Evolutionary conservation across 2,329 filamentous ascomycete species (phyloP).

Genomic region (Cercospora sp.): DNA sequence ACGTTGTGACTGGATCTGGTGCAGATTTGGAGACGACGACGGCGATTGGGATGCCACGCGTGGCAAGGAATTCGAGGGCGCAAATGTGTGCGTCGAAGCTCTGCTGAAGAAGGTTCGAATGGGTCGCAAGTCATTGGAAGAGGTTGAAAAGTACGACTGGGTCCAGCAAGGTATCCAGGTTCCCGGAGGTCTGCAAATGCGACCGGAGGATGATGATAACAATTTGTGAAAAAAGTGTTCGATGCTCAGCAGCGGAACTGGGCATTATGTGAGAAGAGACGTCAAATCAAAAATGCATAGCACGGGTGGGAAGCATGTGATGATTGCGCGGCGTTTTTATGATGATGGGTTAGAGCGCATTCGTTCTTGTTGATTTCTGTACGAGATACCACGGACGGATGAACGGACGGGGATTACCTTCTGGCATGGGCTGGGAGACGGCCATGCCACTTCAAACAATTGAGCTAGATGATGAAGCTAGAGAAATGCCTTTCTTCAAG

Average conservation of each 20-base stretch:
- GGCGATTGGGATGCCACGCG: slow-evolving; percentile 79
- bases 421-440: neutral
- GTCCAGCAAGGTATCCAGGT: slow-evolving; percentile 72
- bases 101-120: slow-evolving; percentile 79
- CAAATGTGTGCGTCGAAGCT: slow-evolving; percentile 78
- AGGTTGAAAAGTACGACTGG: slow-evolving; percentile 73
- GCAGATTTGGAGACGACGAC: slow-evolving; percentile 77
- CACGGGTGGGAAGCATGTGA: neutral
- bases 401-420: neutral
- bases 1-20: slow-evolving; percentile 93
- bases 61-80: slow-evolving; percentile 67
- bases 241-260: neutral
- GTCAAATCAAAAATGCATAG: slow-evolving; percentile 5
- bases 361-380: neutral
- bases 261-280: neutral
- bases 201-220: slow-evolving; percentile 49
- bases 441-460: neutral
- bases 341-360: neutral
- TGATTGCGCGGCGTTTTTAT: neutral
- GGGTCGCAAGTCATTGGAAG: slow-evolving; percentile 69
- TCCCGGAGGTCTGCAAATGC: slow-evolving; percentile 56
- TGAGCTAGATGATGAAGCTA: neutral
- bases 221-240: slow-evolving; percentile 12
- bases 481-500: neutral
- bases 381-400: slow-evolving; percentile 1